Base-by-base conservation (phyloP, 768 basidiomycete genomes). In the Termitomyces sp. region DNA sequence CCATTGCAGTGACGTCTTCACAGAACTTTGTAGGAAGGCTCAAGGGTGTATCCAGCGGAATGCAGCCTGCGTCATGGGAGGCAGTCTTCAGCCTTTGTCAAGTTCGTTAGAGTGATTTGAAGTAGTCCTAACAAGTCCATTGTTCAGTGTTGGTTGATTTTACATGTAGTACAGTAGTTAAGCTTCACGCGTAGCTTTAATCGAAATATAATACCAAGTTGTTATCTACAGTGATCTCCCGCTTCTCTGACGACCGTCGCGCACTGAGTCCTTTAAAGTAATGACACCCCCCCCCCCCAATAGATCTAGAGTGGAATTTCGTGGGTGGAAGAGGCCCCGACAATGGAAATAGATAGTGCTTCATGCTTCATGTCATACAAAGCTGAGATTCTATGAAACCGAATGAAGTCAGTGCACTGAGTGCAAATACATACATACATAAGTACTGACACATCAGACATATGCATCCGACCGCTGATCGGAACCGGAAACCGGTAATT, bases 11-110 rank as follows among this genome's bases (percentile, higher is more conserved):
- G 30, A 71, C 77, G 4, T 79, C 81, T 10, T 79, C 78, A 1
- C 74, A 75, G 50, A 83, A 83, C 58, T 75, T 85, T 55, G 79
- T 81, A 52, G 83, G 83, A 36, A 71, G 82, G 64, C 72, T 79
- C 66, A 75, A 74, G 59, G 69, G 72, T 6, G 61, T 73, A 7
- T 68, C 73, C 2, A 68, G 49, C 47, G 74, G 72, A 2, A 67
- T 68, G 48, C 66, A 70, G 14, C 71, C 74, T 3, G 71, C 78
- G 0, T 73, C 70, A 44, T 82, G 79, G 76, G 83, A 83, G 62
- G 79, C 77, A 2, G 72, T 77, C n/a, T 85, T 84, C 62, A 81
- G 80, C 50, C 64, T 84, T 32, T 79, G 77, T 60, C 80, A 78
- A 66, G 71, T 74, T 54, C 65, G 47, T 28, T 48, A 57, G 23